Percentiles rank a stretch among this genome's conserved stretches.
Conservation (phyloP, 2,329 filamentous ascomycete species). For the Emergomyces africanus region DNA sequence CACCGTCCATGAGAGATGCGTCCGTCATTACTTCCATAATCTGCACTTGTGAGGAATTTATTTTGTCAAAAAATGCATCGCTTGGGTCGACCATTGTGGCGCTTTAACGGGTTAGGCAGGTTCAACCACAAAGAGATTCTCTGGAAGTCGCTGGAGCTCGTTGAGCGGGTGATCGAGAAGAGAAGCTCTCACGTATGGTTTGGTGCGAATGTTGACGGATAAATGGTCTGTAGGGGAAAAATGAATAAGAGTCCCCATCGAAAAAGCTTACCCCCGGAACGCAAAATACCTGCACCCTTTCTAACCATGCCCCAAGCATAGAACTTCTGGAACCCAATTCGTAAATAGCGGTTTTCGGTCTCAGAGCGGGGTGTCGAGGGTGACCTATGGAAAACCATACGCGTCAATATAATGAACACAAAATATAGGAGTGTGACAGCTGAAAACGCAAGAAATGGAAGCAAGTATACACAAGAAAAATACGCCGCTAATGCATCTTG, state of each 20-base stretch:
- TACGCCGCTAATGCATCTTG: not conserved
- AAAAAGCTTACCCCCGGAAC: not conserved
- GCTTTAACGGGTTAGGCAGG: not conserved
- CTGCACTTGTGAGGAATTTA: not conserved
- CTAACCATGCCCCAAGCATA: not conserved
- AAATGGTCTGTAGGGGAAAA: not conserved
- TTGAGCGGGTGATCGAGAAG: not conserved
- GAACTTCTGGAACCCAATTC: not conserved
- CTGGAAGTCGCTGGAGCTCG: too few species aligned
- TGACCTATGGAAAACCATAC: not conserved
- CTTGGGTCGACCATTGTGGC: constrained; percentile 4
- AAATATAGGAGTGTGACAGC: not conserved
- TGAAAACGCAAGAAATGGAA: not conserved
- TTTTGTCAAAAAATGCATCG: not conserved
- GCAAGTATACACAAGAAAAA: not conserved
- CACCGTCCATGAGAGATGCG: not conserved
- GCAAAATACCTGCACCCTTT: not conserved
- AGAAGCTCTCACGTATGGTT: not conserved
- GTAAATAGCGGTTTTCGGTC: not conserved
- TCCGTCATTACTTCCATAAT: not conserved
- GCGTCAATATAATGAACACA: not conserved
- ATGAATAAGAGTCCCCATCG: not conserved
- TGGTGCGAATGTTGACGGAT: too few species aligned
- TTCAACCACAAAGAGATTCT: not conserved
- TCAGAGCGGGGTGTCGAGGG: not conserved